Base-by-base conservation (phyloP, 2,329 filamentous ascomycete species). In the Sclerotinia trifoliorum region DNA sequence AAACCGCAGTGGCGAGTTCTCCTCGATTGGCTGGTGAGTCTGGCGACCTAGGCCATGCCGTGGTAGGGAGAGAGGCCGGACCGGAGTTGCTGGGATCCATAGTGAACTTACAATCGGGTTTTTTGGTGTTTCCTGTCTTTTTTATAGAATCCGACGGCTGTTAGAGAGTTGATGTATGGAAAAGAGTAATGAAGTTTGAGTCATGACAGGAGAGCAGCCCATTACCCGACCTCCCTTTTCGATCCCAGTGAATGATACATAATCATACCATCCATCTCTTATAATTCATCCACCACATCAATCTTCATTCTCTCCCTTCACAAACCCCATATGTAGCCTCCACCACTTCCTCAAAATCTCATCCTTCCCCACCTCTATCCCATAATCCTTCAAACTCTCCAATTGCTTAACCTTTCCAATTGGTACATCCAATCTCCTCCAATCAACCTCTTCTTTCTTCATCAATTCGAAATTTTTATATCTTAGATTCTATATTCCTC, bases 401-500 rank as follows among this genome's bases (percentile, higher is more conserved):
- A 75, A 63, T 58, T 76, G 74, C 26, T 62, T 57, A 2, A 75
- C 71, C 32, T 52, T 65, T 13, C 75, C 75, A 15, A 61, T 48
- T 3, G 64, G 64, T 15, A 75, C 54, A 44, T 68, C 66, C 35
- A 75, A 60, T 15, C 68, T 64, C 3, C 44, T 51, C 21, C 42
- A 42, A 10, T 66, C 46, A 1, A 76, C 70, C 2, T 49, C 56
- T 49, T 75, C 74, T 57, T 71, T 74, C 56, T 73, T 75, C 63
- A 75, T 49, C 7, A 77, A 64, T 17, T 71, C 72, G 52, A 73
- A 75, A 68, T 77, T 73, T 55, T 76, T 77, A 44, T 76, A 76
- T 64, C 75, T 68, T n/a, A 77, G 58, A 69, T 75, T 75, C 74
- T 75, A 55, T 4, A 26, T 35, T 49, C 51, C 54, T 39, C 60